A percentile compares a stretch with the other conserved stretches of the same genome.
Conservation (phyloP, 2,329 filamentous ascomycete species). For the Phialophora chinensis region DNA sequence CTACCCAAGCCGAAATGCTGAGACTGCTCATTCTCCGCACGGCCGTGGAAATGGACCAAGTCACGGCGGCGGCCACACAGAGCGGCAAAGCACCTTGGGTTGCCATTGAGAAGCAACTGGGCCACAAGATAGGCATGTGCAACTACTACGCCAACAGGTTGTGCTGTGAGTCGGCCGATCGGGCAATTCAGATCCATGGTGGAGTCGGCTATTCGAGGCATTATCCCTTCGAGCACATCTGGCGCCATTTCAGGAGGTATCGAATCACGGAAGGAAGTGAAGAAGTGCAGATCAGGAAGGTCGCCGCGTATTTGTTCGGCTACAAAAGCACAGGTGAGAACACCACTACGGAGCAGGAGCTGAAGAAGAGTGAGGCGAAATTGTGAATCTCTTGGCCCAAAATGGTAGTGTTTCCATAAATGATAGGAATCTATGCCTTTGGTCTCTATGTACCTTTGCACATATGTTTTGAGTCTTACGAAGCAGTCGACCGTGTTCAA, state of each 20-base stretch:
- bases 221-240: constrained; percentile 69
- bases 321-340: constrained; percentile 44
- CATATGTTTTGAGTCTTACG: background rate
- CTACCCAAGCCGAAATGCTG: constrained; percentile 68
- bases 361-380: constrained; percentile 36
- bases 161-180: constrained; percentile 65
- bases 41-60: constrained; percentile 64
- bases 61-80: constrained; percentile 40
- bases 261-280: constrained; percentile 69
- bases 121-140: constrained; percentile 69
- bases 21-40: constrained; percentile 66
- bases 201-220: constrained; percentile 65
- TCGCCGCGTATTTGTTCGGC: constrained; percentile 65
- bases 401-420: background rate
- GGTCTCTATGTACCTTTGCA: background rate
- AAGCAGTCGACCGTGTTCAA: constrained; percentile 44
- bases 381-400: constrained; percentile 19
- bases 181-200: constrained; percentile 67
- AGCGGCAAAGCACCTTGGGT: constrained; percentile 51
- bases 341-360: constrained; percentile 48
- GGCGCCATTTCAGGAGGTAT: constrained; percentile 67
- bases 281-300: constrained; percentile 71
- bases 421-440: background rate
- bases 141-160: constrained; percentile 69
- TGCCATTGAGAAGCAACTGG: constrained; percentile 64